Evolutionary conservation across 768 basidiomycete species (phyloP).

Genomic region (Pleurotus sapidus): DNA sequence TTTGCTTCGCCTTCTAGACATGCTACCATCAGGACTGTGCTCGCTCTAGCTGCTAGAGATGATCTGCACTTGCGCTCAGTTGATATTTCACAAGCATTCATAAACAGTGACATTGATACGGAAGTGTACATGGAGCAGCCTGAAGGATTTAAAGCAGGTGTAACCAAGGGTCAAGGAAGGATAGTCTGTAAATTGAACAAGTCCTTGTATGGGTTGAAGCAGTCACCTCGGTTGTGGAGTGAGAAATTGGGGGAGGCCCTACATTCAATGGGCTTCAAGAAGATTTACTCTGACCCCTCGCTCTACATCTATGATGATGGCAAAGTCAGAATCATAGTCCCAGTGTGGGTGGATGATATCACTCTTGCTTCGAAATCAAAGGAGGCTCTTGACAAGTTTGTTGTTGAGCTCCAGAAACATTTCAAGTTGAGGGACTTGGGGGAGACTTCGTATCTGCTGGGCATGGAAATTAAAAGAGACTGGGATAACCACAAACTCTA

Average conservation of each 20-base stretch:
- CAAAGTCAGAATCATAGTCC: conserved; percentile 21
- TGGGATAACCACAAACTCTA: conserved; percentile 12
- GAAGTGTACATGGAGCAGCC: conserved; percentile 25
- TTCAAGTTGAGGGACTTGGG: conserved; percentile 29
- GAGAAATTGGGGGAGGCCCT: conserved; percentile 11
- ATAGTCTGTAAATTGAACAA: no score
- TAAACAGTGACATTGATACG: conserved; percentile 25
- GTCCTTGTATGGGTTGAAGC: no score
- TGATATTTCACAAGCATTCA: conserved; percentile 31
- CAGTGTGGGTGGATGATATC: conserved; percentile 28
- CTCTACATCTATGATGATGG: conserved; percentile 23
- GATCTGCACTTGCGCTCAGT: conserved; percentile 26
- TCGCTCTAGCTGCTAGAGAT: conserved; percentile 26
- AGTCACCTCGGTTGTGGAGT: no score
- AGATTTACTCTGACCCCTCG: conserved; percentile 21
- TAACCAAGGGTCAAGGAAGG: no score
- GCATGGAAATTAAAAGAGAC: conserved; percentile 25
- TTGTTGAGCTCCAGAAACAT: conserved; percentile 17
- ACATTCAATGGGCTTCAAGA: conserved; percentile 17
- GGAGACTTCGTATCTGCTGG: conserved; percentile 21
- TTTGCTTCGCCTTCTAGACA: conserved; percentile 23
- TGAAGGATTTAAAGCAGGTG: no score
- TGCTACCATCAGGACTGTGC: conserved; percentile 21
- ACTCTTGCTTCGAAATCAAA: conserved; percentile 20
- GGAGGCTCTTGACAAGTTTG: conserved; percentile 14